Evolutionary conservation across 495 filamentous ascomycete genomes (phyloP).

Genomic region (Xylaria scruposa): DNA sequence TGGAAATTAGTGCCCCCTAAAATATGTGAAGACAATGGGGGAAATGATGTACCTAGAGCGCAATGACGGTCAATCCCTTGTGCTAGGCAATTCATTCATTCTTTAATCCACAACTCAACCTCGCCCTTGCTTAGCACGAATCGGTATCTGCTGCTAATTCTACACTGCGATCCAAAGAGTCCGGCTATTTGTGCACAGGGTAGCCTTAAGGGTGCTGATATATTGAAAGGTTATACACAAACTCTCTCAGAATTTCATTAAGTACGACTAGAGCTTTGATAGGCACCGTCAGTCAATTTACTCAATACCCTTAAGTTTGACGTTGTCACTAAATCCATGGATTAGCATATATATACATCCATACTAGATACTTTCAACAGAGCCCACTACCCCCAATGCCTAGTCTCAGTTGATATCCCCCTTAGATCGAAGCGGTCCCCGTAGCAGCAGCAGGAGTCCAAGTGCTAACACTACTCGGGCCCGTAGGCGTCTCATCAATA

Average conservation of each 20-base stretch:
- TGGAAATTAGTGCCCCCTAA: not conserved
- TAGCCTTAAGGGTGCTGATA: too few relatives aligned
- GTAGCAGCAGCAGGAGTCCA: slow-evolving; percentile 24
- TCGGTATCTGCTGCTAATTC: not conserved
- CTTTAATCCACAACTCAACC: not conserved
- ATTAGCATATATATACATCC: not conserved
- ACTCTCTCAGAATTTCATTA: not conserved
- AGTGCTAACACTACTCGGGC: slow-evolving; percentile 32
- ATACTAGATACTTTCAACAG: not conserved
- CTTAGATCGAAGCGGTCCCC: not conserved
- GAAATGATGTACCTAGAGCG: not conserved
- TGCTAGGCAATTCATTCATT: not conserved
- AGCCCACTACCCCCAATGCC: not conserved
- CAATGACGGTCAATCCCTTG: too few relatives aligned
- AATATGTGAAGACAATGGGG: not conserved
- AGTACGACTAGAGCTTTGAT: not conserved
- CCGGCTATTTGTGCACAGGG: not conserved
- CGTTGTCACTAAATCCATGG: not conserved
- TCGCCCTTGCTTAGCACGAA: not conserved
- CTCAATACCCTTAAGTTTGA: not conserved
- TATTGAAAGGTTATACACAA: not conserved
- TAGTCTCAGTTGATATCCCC: not conserved
- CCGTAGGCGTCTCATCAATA: slow-evolving; percentile 46
- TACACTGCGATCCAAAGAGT: not conserved
- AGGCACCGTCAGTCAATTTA: not conserved